These are phyloP conservation scores for Polychaeton citri DNA, from an alignment of 2,329 filamentous ascomycete genomes.

Conservation along the genomic window DNA sequence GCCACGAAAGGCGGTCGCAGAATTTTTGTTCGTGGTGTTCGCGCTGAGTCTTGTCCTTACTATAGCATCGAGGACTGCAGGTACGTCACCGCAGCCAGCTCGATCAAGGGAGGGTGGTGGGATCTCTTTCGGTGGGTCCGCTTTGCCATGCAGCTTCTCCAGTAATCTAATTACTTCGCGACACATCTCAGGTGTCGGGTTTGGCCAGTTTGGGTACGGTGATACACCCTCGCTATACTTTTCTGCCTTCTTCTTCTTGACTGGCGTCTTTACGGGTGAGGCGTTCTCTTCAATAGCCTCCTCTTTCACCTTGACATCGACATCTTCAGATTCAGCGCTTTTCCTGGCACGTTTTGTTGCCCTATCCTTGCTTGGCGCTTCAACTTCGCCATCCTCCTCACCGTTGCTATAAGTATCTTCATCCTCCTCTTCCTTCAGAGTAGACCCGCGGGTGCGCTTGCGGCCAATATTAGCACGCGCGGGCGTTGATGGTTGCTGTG, in stretches of 20 bases:
- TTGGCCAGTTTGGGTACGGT: constrained; percentile 55
- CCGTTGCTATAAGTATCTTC: background rate
- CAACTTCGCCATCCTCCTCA: background rate
- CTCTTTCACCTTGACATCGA: background rate
- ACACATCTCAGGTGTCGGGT: constrained; percentile 56
- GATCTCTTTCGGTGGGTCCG: constrained; percentile 51
- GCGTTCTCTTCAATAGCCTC: background rate
- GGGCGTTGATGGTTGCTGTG: background rate
- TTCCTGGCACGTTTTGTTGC: background rate
- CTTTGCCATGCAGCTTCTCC: constrained; percentile 50
- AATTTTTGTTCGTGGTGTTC: constrained; percentile 46
- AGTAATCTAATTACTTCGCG: constrained; percentile 55
- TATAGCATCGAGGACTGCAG: constrained; percentile 50
- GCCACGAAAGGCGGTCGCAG: constrained; percentile 52
- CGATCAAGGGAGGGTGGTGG: constrained; percentile 57
- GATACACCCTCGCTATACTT: constrained; percentile 33
- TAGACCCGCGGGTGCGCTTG: background rate
- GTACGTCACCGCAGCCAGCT: constrained; percentile 57
- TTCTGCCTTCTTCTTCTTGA: constrained; percentile 24
- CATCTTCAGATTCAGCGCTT: background rate
- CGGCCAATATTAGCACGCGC: background rate
- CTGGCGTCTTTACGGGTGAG: constrained; percentile 12
- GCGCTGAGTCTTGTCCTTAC: constrained; percentile 50
- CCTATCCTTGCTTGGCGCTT: background rate
- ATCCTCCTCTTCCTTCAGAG: background rate